Percentiles rank a stretch among this genome's conserved stretches.
phyloP scores from a whole-genome alignment of 2,329 filamentous ascomycete genomes.

The Sphaerulina vaccinii region DNA sequence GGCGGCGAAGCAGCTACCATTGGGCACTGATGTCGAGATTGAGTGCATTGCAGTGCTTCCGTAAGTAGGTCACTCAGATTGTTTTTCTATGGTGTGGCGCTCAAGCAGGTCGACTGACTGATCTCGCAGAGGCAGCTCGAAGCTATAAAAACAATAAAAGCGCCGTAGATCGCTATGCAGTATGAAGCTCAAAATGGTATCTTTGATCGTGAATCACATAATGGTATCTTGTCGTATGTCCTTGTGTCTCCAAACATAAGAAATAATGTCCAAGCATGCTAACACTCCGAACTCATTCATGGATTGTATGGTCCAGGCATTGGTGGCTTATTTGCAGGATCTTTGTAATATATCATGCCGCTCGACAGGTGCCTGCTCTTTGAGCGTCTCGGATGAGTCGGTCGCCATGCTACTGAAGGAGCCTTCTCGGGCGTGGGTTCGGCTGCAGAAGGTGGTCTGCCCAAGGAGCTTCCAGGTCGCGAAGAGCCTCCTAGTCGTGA shows the following conservation, averaged over 20 bases:
- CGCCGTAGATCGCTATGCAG: not conserved
- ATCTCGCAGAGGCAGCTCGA: constrained; percentile 7
- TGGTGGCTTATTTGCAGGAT: constrained; percentile 18
- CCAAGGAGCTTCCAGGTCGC: constrained; percentile 5
- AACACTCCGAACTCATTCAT: constrained; percentile 6
- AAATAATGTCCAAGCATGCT: too few relatives aligned
- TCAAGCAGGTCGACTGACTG: too few relatives aligned
- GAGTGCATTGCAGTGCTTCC: constrained; percentile 48
- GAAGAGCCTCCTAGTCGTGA: not conserved
- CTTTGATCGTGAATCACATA: not conserved
- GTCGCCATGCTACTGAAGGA: constrained; percentile 1
- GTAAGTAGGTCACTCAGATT: constrained; percentile 23
- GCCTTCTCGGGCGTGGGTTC: constrained; percentile 3
- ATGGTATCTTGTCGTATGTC: not conserved
- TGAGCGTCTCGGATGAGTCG: constrained; percentile 9
- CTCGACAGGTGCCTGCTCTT: constrained; percentile 27
- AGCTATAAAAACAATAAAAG: constrained; percentile 1
- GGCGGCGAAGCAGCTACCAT: constrained; percentile 51
- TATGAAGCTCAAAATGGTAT: not conserved
- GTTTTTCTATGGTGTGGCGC: too few relatives aligned
- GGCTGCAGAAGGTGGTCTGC: constrained; percentile 1
- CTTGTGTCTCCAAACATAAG: too few relatives aligned
- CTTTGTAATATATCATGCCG: constrained; percentile 29
- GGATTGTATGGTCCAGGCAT: constrained; percentile 4
- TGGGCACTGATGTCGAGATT: constrained; percentile 54